Conservation (phyloP, 805 yeast genomes). For the Candida cerambycidarum region DNA sequence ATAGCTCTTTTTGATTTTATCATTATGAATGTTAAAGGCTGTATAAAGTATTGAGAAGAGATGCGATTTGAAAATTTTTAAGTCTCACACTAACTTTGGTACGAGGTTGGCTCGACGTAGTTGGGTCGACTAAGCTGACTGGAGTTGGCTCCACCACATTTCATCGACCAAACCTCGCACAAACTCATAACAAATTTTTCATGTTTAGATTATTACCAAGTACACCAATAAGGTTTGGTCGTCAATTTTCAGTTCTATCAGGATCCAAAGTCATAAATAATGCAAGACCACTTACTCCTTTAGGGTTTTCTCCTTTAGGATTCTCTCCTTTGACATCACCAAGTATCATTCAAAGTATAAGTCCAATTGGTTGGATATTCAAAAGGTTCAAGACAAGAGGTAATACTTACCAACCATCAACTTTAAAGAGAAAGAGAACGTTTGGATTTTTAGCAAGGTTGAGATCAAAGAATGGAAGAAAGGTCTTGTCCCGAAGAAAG, state of each 20-base stretch:
- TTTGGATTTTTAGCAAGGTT: constrained; percentile 87
- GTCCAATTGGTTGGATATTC: constrained; percentile 40
- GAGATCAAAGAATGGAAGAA: constrained; percentile 72
- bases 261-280: not conserved
- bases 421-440: constrained; percentile 84
- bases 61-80: constrained; percentile 6
- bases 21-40: constrained; percentile 11
- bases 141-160: too few relatives aligned
- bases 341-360: not conserved
- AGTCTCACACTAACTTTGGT: not conserved
- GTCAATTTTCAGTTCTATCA: not conserved
- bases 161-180: not conserved
- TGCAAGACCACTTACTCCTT: not conserved
- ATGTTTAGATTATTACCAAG: not conserved
- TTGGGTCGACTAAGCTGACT: too few relatives aligned
- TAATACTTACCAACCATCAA: constrained; percentile 92
- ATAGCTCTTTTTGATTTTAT: constrained; percentile 35
- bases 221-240: not conserved
- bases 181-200: not conserved
- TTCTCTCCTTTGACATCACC: not conserved
- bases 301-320: not conserved
- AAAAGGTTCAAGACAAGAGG: constrained; percentile 86
- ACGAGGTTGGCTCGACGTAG: too few relatives aligned
- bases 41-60: not conserved
- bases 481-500: constrained; percentile 71